Percentiles rank a stretch among this genome's conserved stretches.
Evolutionary conservation across 1,284 basidiomycete genomes (phyloP).

Genomic region (Polyporus tsugae): DNA sequence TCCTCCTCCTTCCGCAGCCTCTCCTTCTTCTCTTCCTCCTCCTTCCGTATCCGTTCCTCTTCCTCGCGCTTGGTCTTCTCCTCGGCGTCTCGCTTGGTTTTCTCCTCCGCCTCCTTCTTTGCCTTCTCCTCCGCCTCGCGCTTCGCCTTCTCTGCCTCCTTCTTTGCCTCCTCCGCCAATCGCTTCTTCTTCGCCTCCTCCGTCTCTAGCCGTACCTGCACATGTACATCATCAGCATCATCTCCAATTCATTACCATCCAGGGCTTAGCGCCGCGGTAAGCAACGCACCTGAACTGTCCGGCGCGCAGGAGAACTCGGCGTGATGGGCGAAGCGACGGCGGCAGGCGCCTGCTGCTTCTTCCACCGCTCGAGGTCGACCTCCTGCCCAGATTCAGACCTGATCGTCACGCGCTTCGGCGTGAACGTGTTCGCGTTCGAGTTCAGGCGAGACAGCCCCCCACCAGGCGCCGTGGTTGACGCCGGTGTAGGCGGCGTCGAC

Average conservation of each 20-base stretch:
- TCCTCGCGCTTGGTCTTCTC: constrained; percentile 36
- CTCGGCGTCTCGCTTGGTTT: constrained; percentile 40
- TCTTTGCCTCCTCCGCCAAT: constrained; percentile 49
- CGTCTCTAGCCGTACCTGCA: constrained; percentile 51
- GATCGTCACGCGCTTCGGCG: constrained; percentile 64
- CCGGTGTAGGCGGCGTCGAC: constrained; percentile 70
- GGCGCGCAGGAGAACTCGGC: constrained; percentile 51
- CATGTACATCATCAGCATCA: neutral
- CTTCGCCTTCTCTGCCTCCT: constrained; percentile 47
- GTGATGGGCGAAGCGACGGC: constrained; percentile 48
- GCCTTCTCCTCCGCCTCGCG: constrained; percentile 46
- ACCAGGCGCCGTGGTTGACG: constrained; percentile 51
- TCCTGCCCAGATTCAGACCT: constrained; percentile 67
- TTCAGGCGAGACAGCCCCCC: constrained; percentile 55
- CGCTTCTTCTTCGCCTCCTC: constrained; percentile 58
- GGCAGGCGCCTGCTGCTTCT: constrained; percentile 51
- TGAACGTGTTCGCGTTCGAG: constrained; percentile 68
- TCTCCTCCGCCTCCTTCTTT: constrained; percentile 44
- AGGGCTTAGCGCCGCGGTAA: too few species aligned
- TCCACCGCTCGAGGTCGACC: constrained; percentile 61
- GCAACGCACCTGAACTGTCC: constrained; percentile 28
- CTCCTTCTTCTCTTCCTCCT: constrained; percentile 43
- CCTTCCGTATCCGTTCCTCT: constrained; percentile 38
- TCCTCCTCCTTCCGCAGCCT: constrained; percentile 49
- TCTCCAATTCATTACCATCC: too few species aligned